Percentiles rank a stretch among this genome's conserved stretches.
Evolutionary conservation across 139 green algal species (phyloP).

Genomic region (Tetradesmus lagerheimii): DNA sequence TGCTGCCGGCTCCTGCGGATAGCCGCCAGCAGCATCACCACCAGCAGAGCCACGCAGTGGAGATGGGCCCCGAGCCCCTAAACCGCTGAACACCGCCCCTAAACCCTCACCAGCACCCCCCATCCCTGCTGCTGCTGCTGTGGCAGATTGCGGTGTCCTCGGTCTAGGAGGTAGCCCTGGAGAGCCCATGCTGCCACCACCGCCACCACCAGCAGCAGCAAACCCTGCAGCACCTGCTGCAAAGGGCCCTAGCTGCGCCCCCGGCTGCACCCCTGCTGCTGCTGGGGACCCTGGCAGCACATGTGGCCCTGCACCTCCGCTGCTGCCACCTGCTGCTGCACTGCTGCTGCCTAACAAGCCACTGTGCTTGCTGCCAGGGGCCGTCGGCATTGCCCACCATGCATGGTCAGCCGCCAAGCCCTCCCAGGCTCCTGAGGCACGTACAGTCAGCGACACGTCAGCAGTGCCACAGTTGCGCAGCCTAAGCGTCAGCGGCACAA

Average conservation of each 20-base stretch:
- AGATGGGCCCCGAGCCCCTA: background rate
- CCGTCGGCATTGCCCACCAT: background rate
- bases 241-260: background rate
- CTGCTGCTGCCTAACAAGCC: background rate
- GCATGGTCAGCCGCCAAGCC: conserved; percentile 26
- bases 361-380: background rate
- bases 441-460: conserved; percentile 52
- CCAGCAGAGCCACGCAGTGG: background rate
- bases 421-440: conserved; percentile 42
- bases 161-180: background rate
- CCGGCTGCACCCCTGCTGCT: background rate
- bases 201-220: background rate
- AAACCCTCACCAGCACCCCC: conserved; percentile 19
- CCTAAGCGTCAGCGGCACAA: conserved; percentile 63
- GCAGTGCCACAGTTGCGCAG: conserved; percentile 70
- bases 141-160: background rate
- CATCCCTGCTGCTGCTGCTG: conserved; percentile 15
- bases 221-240: background rate
- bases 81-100: conserved; percentile 2
- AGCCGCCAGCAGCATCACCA: background rate
- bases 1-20: background rate
- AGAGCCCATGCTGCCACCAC: background rate
- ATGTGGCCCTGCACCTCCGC: background rate
- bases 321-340: conserved; percentile 13
- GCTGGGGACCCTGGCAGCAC: background rate